A percentile compares a stretch with the other conserved stretches of the same genome.
Conservation (phyloP, 306 rosid genomes). For the Fragaria vesca region DNA sequence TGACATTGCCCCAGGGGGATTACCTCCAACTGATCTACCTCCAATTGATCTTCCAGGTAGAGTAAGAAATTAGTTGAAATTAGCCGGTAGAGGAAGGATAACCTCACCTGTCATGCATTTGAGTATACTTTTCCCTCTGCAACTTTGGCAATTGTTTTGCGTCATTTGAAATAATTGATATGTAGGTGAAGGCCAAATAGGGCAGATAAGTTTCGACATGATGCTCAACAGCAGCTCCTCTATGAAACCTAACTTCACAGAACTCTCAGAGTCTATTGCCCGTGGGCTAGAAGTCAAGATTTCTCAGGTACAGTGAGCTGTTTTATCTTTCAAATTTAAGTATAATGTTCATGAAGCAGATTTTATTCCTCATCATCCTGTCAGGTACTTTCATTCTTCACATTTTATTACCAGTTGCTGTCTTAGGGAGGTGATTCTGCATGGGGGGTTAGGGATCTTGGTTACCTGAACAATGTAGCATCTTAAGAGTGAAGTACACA, state of each 20-base stretch:
- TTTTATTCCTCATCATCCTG: neutral
- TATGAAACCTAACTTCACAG: conserved; percentile 39
- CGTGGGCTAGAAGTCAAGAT: conserved; percentile 33
- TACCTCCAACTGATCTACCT: conserved; percentile 19
- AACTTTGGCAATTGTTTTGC: conserved; percentile 12
- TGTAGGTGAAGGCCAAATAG: conserved; percentile 42
- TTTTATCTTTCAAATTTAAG: neutral
- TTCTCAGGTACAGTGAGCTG: conserved; percentile 41
- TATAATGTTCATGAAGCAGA: neutral
- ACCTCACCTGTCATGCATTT: neutral
- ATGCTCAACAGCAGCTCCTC: conserved; percentile 37
- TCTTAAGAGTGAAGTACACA: neutral
- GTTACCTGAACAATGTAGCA: neutral
- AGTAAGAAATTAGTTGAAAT: neutral
- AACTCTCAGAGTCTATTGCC: conserved; percentile 43
- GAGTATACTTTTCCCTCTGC: neutral
- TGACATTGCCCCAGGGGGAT: conserved; percentile 23
- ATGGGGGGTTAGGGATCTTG: neutral
- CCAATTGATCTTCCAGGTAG: conserved; percentile 36
- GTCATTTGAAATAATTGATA: conserved; percentile 12
- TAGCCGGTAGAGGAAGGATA: too few species aligned
- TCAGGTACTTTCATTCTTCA: neutral
- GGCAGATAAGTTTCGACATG: conserved; percentile 43
- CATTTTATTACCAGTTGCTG: neutral
- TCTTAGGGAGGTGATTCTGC: neutral